Conservation (phyloP, 495 filamentous ascomycete genomes). For the Neurospora sp. region DNA sequence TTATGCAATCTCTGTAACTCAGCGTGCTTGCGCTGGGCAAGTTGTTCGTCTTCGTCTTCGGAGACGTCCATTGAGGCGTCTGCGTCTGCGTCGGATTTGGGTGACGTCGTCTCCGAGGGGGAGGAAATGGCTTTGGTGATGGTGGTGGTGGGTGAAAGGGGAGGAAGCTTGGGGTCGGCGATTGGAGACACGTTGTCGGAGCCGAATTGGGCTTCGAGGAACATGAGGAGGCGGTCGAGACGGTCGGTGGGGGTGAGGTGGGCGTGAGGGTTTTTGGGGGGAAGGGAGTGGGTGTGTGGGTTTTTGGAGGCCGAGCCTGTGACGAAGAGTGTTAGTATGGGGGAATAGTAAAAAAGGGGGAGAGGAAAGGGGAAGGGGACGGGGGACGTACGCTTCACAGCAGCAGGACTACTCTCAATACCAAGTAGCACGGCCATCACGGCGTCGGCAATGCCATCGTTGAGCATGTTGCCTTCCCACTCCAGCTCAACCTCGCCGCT, state of each 20-base stretch:
- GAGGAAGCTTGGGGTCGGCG: constrained; percentile 48
- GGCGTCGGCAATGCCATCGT: constrained; percentile 93
- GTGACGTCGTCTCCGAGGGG: not conserved
- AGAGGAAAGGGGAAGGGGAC: not conserved
- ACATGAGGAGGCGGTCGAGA: constrained; percentile 77
- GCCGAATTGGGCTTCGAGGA: constrained; percentile 95
- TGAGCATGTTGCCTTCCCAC: constrained; percentile 97
- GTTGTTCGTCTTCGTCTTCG: constrained; percentile 27
- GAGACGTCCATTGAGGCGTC: constrained; percentile 34
- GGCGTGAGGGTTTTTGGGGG: constrained; percentile 58
- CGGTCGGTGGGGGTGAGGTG: constrained; percentile 61
- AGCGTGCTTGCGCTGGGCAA: constrained; percentile 33
- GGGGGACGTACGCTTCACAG: constrained; percentile 68
- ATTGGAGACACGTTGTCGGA: constrained; percentile 64
- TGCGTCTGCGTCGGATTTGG: constrained; percentile 23
- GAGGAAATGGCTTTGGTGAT: constrained; percentile 11
- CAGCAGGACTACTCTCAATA: constrained; percentile 86
- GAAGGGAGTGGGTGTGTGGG: constrained; percentile 45
- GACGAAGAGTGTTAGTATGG: too few species aligned
- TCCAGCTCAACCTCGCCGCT: constrained; percentile 78
- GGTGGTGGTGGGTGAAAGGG: constrained; percentile 7
- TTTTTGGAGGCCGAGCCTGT: constrained; percentile 46
- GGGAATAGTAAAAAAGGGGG: too few species aligned
- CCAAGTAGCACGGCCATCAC: constrained; percentile 84
- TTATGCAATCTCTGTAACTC: constrained; percentile 58